Conservation (phyloP, 2,329 filamentous ascomycete genomes). For the Diaporthe caulivora region DNA sequence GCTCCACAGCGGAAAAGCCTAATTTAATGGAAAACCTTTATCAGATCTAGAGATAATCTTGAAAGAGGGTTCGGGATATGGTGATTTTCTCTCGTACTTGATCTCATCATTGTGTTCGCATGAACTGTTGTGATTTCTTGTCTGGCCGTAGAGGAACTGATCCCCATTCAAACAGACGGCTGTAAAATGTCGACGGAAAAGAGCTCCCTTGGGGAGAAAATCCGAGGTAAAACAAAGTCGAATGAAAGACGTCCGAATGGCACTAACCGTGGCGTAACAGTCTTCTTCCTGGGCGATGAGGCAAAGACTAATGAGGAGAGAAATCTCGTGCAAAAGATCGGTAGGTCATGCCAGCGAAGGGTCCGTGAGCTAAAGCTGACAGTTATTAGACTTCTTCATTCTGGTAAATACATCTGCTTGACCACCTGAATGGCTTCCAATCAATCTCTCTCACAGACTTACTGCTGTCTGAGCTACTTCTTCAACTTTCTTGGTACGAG, state of each 20-base stretch:
- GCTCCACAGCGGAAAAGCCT: background rate
- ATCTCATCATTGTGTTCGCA: background rate
- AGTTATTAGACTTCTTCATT: background rate
- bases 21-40: background rate
- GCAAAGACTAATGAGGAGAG: slow-evolving; percentile 8
- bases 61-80: background rate
- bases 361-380: background rate
- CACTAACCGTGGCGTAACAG: background rate
- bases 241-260: background rate
- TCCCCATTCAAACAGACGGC: background rate
- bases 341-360: background rate
- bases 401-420: background rate
- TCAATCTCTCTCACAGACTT: slow-evolving; percentile 42
- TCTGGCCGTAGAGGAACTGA: background rate
- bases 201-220: background rate
- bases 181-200: background rate
- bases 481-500: slow-evolving; percentile 50
- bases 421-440: background rate
- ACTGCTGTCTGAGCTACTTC: slow-evolving; percentile 51
- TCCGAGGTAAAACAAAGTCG: background rate
- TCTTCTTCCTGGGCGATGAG: background rate
- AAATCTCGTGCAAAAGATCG: background rate
- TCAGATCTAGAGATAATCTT: slow-evolving; percentile 7
- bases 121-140: background rate
- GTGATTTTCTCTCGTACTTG: background rate